phyloP scores from a whole-genome alignment of 148 eudicot species.

The Pharnaceum exiguum region DNA sequence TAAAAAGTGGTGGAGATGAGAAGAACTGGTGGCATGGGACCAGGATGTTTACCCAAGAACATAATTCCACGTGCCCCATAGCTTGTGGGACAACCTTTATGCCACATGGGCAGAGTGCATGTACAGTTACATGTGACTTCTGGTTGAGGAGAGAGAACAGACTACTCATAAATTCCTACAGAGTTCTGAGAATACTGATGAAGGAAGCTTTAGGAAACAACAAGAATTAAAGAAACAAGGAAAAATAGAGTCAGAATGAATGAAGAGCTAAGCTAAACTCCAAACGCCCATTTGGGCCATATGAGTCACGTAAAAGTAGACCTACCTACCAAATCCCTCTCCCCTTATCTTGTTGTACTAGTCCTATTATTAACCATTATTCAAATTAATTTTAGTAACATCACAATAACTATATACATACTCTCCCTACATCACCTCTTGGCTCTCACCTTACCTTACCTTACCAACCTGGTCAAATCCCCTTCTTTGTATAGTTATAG shows the following conservation, averaged over 20 bases:
- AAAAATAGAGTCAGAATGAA: not conserved
- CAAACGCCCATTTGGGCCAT: constrained; percentile 18
- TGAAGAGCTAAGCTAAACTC: constrained; percentile 2
- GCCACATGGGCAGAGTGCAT: constrained; percentile 26
- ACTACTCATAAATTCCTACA: too few relatives aligned
- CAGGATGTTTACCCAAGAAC: not conserved
- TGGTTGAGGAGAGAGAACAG: too few relatives aligned
- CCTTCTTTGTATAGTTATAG: not conserved
- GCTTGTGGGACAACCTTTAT: constrained; percentile 32
- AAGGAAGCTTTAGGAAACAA: too few relatives aligned
- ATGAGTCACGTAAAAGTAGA: constrained; percentile 36
- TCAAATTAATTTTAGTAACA: too few relatives aligned
- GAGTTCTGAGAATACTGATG: too few relatives aligned
- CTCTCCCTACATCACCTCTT: too few relatives aligned
- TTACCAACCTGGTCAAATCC: constrained; percentile 28
- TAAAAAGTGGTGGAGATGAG: not conserved
- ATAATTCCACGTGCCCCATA: constrained; percentile 26
- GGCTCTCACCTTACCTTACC: not conserved
- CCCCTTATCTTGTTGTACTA: constrained; percentile 8
- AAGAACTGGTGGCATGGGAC: not conserved
- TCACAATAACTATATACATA: too few relatives aligned
- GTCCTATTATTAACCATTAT: not conserved
- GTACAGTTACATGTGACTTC: constrained; percentile 11
- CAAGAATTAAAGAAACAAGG: not conserved
- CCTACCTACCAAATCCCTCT: constrained; percentile 62